Base-by-base conservation (phyloP, 1,284 basidiomycete species). In the Microbotryum saponariae region DNA sequence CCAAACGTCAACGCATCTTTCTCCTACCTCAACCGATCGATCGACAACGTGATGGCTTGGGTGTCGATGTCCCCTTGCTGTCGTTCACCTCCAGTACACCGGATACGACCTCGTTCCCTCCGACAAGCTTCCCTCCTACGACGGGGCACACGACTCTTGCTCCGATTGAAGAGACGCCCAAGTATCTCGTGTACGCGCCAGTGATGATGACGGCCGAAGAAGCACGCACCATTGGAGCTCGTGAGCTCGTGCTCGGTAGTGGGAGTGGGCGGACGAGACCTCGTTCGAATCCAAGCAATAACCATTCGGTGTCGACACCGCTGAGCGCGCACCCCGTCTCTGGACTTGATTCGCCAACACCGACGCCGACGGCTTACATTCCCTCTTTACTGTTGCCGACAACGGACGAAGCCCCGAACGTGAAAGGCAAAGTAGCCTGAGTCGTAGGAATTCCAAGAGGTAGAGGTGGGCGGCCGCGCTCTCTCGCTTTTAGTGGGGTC, bases 181-280 rank as follows among this genome's bases (percentile, higher is more conserved):
- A 52, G 45, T 55, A 59, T 10, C 57, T 65, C 20, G 64, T 65
- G 18, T 65, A 65, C 27, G 61, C 61, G 2, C 64, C 64, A 8
- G 64, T 65, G n/a, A 51, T 60, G 47, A 60, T 66, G 33, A 49
- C 61, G 2, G 37, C 59, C 3, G 61, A 63, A 44, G 64, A 66
- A 47, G 64, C 64, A 1, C 51, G 58, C 29, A 50, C 54, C 1
- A 37, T 47, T 20, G 64, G 64, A 23, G 64, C 64, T 20, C 52
- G 47, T 20, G 64, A 66, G 29, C 33, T 66, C 20, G 50, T 57
- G n/a, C 58, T 65, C 29, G 51, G 51, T 12, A 33, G 51, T 33
- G 33, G 51, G 23, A 50, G 4, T 20, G 16, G 48, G 4, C 37
- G 37, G 4, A 16, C 14, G 37, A 42, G 16, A 10, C 18, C 37